Percentiles rank a stretch among this genome's conserved stretches.
These are phyloP conservation scores for Podospora conica DNA, from an alignment of 495 filamentous ascomycete species.

Conservation along the genomic window DNA sequence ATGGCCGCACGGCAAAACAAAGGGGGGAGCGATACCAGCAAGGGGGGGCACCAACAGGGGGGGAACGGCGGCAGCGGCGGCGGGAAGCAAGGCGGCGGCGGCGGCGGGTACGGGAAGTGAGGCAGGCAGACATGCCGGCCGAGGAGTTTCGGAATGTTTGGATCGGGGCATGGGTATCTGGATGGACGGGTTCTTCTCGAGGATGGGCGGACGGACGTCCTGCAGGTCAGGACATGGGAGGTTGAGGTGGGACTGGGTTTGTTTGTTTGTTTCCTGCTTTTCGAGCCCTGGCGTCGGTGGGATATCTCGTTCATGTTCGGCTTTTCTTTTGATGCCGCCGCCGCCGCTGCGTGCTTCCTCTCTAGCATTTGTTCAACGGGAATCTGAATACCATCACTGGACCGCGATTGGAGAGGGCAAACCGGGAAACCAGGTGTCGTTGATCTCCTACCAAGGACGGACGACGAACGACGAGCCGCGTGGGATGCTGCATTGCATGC, in stretches of 20 bases:
- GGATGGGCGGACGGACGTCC: background rate
- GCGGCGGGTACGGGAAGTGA: constrained; percentile 3
- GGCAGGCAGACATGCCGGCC: background rate
- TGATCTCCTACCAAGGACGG: background rate
- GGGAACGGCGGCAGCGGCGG: constrained; percentile 9
- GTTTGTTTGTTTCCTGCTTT: background rate
- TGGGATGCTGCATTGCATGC: background rate
- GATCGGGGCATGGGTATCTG: background rate
- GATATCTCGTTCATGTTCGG: background rate
- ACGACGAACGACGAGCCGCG: background rate
- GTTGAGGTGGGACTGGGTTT: background rate
- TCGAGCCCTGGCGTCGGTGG: background rate
- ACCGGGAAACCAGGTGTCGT: background rate
- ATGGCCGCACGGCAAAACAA: constrained; percentile 37
- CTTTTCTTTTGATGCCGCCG: background rate
- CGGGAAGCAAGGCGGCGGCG: constrained; percentile 8
- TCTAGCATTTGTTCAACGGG: background rate
- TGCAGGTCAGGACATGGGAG: background rate
- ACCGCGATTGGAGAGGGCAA: background rate
- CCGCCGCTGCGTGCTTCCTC: background rate
- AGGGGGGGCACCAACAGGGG: constrained; percentile 7
- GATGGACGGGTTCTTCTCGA: background rate
- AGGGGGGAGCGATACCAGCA: constrained; percentile 3
- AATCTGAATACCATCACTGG: background rate
- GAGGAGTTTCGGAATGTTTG: background rate